Percentiles rank a stretch among this genome's conserved stretches.
Conservation (phyloP, 140 eudicot species). For the Cichorium intybus region DNA sequence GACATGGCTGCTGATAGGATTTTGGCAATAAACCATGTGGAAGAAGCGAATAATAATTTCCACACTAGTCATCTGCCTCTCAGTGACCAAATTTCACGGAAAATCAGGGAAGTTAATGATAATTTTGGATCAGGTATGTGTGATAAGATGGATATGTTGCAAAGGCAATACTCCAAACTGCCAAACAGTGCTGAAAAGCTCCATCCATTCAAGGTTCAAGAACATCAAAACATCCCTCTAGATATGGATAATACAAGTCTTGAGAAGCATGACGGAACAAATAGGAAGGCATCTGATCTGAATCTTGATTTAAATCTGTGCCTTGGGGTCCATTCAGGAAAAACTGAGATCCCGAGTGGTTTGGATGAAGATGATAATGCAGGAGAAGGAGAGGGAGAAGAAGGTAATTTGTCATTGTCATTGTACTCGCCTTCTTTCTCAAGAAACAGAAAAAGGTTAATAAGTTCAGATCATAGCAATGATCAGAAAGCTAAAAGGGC, state of each 20-base stretch:
- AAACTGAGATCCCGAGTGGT: conserved; percentile 16
- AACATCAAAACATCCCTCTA: conserved; percentile 18
- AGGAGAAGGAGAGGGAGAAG: conserved; percentile 10
- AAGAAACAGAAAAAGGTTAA: conserved; percentile 29
- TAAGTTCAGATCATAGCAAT: conserved; percentile 26
- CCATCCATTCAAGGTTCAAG: conserved; percentile 33
- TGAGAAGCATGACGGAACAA: conserved; percentile 25
- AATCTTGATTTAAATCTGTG: conserved; percentile 55
- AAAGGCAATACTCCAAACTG: conserved; percentile 22
- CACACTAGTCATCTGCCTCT: conserved; percentile 19
- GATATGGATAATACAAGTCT: conserved; percentile 26
- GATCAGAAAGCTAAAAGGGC: conserved; percentile 46
- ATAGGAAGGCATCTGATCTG: conserved; percentile 50
- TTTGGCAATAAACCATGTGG: conserved; percentile 31
- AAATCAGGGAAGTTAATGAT: conserved; percentile 16
- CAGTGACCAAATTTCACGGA: conserved; percentile 22
- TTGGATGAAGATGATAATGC: conserved; percentile 23
- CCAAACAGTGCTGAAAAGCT: conserved; percentile 26
- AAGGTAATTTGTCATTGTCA: conserved; percentile 42
- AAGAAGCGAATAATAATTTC: conserved; percentile 28
- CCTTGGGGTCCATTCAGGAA: conserved; percentile 41
- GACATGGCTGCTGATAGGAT: conserved; percentile 41
- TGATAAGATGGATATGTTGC: conserved; percentile 28
- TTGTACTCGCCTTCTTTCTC: conserved; percentile 43
- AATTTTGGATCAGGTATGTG: conserved; percentile 15